Evolutionary conservation across 345 rosid species (phyloP).

Genomic region (Microthlaspi erraticum): DNA sequence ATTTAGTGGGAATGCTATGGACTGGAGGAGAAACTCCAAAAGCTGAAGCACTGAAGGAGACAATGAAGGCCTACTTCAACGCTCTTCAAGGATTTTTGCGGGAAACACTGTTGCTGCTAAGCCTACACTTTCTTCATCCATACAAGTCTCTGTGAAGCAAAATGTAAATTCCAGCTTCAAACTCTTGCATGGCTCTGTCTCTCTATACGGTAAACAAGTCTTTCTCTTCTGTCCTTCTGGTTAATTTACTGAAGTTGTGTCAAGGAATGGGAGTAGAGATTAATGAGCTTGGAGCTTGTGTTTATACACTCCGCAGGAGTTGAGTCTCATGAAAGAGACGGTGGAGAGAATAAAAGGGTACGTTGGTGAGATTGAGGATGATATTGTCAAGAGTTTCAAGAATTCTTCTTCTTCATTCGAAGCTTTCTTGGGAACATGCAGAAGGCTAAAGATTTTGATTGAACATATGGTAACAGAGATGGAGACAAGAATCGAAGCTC

Average conservation of each 20-base stretch:
- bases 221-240: not conserved
- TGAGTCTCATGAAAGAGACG: conserved; percentile 52
- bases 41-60: conserved; percentile 64
- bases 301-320: conserved; percentile 85
- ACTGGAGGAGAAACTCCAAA: conserved; percentile 63
- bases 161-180: conserved; percentile 75
- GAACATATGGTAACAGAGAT: conserved; percentile 48
- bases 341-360: conserved; percentile 46
- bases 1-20: conserved; percentile 86
- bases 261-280: conserved; percentile 60
- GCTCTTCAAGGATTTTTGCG: conserved; percentile 73
- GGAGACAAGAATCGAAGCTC: conserved; percentile 38
- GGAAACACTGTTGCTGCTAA: conserved; percentile 76
- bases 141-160: conserved; percentile 62
- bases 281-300: conserved; percentile 82
- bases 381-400: conserved; percentile 46
- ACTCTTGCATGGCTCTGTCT: conserved; percentile 66
- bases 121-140: conserved; percentile 67
- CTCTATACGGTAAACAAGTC: conserved; percentile 55
- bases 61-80: conserved; percentile 64
- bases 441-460: conserved; percentile 47
- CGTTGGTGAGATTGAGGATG: conserved; percentile 45
- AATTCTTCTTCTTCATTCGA: conserved; percentile 44
- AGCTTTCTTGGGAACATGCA: conserved; percentile 54
- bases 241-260: conserved; percentile 59